Evolutionary conservation across 176 grass and related monocot genomes (phyloP).

Genomic region (Oryza nivara): DNA sequence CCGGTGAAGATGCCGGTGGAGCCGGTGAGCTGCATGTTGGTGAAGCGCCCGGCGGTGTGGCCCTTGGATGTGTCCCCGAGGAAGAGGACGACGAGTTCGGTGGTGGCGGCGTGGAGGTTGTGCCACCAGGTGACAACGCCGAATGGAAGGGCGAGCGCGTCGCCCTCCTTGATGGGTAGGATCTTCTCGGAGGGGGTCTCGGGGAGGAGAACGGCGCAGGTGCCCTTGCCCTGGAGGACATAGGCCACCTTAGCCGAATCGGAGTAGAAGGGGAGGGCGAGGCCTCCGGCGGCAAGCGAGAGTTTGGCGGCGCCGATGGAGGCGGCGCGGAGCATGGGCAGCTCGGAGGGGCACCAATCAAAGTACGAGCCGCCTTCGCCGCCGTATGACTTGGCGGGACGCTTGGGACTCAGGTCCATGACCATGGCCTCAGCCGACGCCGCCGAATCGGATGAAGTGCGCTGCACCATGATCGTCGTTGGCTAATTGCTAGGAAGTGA

Average conservation of each 20-base stretch:
- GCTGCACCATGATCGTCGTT: too few species aligned
- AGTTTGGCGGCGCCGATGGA: slow-evolving; percentile 84
- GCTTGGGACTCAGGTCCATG: not conserved
- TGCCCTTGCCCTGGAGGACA: slow-evolving; percentile 57
- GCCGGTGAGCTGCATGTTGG: slow-evolving; percentile 67
- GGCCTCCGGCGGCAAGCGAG: slow-evolving; percentile 48
- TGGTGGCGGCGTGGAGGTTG: slow-evolving; percentile 38
- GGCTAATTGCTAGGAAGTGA: too few species aligned
- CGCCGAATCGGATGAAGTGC: too few species aligned
- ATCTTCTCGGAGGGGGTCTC: slow-evolving; percentile 69
- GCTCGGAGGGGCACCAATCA: slow-evolving; percentile 61
- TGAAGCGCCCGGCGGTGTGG: slow-evolving; percentile 62
- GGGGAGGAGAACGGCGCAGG: slow-evolving; percentile 52
- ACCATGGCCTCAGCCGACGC: too few species aligned
- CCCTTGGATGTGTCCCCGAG: slow-evolving; percentile 77
- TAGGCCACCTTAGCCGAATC: slow-evolving; percentile 86
- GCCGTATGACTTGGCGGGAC: slow-evolving; percentile 43
- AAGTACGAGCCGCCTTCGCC: slow-evolving; percentile 62
- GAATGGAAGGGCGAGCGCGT: slow-evolving; percentile 71
- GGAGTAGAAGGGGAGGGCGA: slow-evolving; percentile 71
- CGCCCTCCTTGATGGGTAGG: slow-evolving; percentile 65
- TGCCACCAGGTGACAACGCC: slow-evolving; percentile 77
- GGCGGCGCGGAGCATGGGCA: slow-evolving; percentile 70
- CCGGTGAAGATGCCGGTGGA: slow-evolving; percentile 72
- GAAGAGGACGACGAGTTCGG: slow-evolving; percentile 67